Percentiles rank a stretch among this genome's conserved stretches.
These are phyloP conservation scores for Trichoderma polysporum DNA, from an alignment of 2,329 filamentous ascomycete genomes.

Conservation along the genomic window DNA sequence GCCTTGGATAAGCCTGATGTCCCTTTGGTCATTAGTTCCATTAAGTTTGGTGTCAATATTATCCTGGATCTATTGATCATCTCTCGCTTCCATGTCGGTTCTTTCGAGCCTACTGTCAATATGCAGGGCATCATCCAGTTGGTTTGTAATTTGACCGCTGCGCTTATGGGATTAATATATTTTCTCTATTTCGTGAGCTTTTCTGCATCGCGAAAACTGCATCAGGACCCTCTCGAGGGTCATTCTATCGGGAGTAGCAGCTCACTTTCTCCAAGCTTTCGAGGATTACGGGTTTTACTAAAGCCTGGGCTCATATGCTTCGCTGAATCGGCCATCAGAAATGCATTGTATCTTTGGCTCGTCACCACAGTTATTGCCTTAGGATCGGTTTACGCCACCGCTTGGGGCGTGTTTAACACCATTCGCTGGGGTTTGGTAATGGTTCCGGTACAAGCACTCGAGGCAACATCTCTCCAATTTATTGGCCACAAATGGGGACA, in stretches of 20 bases:
- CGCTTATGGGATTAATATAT: slow-evolving; percentile 57
- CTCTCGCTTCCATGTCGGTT: slow-evolving; percentile 61
- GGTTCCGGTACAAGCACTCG: slow-evolving; percentile 67
- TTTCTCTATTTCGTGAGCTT: slow-evolving; percentile 51
- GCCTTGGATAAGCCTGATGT: slow-evolving; percentile 70
- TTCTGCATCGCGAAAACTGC: slow-evolving; percentile 19
- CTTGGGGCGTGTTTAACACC: slow-evolving; percentile 72
- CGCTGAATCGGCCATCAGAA: slow-evolving; percentile 64
- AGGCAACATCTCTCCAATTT: slow-evolving; percentile 64
- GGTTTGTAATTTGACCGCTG: slow-evolving; percentile 57
- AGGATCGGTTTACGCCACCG: slow-evolving; percentile 65
- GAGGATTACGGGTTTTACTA: slow-evolving; percentile 50
- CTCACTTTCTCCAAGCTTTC: slow-evolving; percentile 39
- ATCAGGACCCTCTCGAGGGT: background rate
- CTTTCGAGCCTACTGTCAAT: slow-evolving; percentile 56
- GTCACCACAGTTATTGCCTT: slow-evolving; percentile 63
- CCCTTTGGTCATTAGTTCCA: slow-evolving; percentile 62
- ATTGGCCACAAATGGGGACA: slow-evolving; percentile 66
- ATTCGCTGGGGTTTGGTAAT: slow-evolving; percentile 74
- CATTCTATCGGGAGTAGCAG: slow-evolving; percentile 15
- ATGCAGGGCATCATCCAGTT: slow-evolving; percentile 64
- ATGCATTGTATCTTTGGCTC: slow-evolving; percentile 70
- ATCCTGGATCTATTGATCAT: slow-evolving; percentile 65
- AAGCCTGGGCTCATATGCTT: slow-evolving; percentile 61
- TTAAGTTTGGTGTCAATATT: slow-evolving; percentile 67